A percentile compares a stretch with the other conserved stretches of the same genome.
Evolutionary conservation across 495 filamentous ascomycete species (phyloP).

Genomic region (Penicillium canescens): DNA sequence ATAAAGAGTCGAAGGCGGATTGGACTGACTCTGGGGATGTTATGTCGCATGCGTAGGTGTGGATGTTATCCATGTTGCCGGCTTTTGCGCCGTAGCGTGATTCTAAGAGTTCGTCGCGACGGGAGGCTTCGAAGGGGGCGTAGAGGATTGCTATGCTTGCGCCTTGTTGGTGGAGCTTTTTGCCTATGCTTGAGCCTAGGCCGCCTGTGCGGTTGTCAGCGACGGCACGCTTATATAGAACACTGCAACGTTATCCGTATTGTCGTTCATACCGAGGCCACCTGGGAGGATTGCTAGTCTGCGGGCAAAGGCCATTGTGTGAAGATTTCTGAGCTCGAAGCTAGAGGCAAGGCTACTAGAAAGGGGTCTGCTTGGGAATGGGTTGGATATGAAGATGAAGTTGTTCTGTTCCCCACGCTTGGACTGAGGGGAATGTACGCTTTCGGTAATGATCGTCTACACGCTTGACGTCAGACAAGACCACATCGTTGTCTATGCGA

Average conservation of each 20-base stretch:
- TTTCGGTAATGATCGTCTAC: conserved; percentile 3
- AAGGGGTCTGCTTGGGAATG: not conserved
- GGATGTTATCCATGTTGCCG: conserved; percentile 21
- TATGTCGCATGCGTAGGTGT: conserved; percentile 44
- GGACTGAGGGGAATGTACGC: conserved; percentile 1
- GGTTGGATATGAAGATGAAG: not conserved
- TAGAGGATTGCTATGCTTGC: conserved; percentile 41
- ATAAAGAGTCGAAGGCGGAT: conserved; percentile 26
- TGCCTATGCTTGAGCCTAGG: conserved; percentile 40
- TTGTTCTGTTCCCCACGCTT: not conserved
- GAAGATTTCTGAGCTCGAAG: not conserved
- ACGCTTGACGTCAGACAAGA: conserved; percentile 1
- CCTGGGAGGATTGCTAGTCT: conserved; percentile 41
- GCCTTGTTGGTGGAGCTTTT: conserved; percentile 37
- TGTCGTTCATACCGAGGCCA: conserved; percentile 34
- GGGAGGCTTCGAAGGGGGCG: conserved; percentile 40
- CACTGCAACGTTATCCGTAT: not conserved
- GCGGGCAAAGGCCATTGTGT: conserved; percentile 34
- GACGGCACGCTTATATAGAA: not conserved
- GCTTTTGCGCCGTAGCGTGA: conserved; percentile 23
- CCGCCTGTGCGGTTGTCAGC: conserved; percentile 27
- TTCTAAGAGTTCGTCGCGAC: conserved; percentile 36
- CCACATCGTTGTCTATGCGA: not conserved
- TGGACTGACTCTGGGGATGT: conserved; percentile 38
- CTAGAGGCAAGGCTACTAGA: no score